These are phyloP conservation scores for Globisporangium acanthophoron DNA, from an alignment of 352 stramenopile species.

Conservation along the genomic window DNA sequence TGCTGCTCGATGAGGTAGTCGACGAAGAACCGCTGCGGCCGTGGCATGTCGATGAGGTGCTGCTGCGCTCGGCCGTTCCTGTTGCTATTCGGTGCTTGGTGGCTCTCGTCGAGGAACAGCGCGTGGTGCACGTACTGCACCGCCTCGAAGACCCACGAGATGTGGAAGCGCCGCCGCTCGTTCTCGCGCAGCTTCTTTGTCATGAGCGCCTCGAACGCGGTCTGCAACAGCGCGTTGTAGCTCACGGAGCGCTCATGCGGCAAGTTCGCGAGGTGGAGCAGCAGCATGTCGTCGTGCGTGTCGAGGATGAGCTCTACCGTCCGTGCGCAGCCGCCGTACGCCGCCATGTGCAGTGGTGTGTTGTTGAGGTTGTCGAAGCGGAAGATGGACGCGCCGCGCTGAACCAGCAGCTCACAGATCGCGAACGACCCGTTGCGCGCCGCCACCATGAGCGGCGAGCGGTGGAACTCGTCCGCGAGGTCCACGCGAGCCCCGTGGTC, in stretches of 20 bases:
- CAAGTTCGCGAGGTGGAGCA: constrained; percentile 36
- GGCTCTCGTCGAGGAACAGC: constrained; percentile 18
- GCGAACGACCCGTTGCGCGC: constrained; percentile 48
- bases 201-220: constrained; percentile 43
- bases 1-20: constrained; percentile 43
- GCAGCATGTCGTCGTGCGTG: constrained; percentile 39
- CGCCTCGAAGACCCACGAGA: constrained; percentile 56
- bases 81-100: neutral
- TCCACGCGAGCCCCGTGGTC: constrained; percentile 36
- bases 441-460: constrained; percentile 54
- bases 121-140: constrained; percentile 31
- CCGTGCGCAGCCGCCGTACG: constrained; percentile 37
- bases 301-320: constrained; percentile 38
- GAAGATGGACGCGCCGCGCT: constrained; percentile 37
- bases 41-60: constrained; percentile 8
- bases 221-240: constrained; percentile 32
- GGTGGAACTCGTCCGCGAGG: constrained; percentile 42
- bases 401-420: constrained; percentile 37
- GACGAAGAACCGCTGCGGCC: constrained; percentile 33
- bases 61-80: constrained; percentile 1
- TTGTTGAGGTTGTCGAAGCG: constrained; percentile 58
- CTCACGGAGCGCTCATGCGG: constrained; percentile 22
- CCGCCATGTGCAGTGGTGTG: constrained; percentile 61
- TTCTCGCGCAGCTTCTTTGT: constrained; percentile 56
- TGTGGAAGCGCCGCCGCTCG: constrained; percentile 56